These are phyloP conservation scores for Bauhinia variegata DNA, from an alignment of 306 rosid species.

Conservation along the genomic window DNA sequence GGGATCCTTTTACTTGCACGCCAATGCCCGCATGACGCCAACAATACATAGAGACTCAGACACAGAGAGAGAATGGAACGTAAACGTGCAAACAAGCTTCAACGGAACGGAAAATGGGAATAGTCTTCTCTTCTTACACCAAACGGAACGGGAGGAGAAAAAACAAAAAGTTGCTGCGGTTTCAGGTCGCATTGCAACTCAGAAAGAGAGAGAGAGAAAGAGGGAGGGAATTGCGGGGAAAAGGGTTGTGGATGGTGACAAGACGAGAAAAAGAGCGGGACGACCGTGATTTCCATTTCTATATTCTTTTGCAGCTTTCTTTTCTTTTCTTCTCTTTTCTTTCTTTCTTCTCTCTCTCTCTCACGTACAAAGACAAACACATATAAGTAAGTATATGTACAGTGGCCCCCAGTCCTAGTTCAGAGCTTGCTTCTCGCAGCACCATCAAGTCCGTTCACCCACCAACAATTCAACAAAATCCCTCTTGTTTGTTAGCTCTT, in stretches of 20 bases:
- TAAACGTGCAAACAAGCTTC: not conserved
- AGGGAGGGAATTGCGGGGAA: constrained; percentile 76
- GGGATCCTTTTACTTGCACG: constrained; percentile 30
- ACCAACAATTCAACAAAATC: constrained; percentile 35
- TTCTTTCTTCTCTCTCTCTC: constrained; percentile 20
- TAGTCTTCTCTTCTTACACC: not conserved
- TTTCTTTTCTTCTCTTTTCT: constrained; percentile 45
- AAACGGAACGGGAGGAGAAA: constrained; percentile 33
- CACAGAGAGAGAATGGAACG: not conserved
- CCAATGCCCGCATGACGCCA: constrained; percentile 4
- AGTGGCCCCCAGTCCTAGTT: constrained; percentile 45
- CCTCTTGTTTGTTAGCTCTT: constrained; percentile 41
- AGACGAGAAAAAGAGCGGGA: constrained; percentile 63
- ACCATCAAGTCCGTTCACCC: constrained; percentile 33
- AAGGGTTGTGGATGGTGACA: constrained; percentile 73
- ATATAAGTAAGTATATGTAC: constrained; percentile 10
- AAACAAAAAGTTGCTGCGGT: too few relatives aligned
- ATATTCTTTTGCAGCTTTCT: constrained; percentile 87
- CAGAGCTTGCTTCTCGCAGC: constrained; percentile 51
- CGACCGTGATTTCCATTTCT: constrained; percentile 85
- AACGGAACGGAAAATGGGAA: constrained; percentile 18
- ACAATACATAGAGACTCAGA: too few relatives aligned
- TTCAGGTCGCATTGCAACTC: constrained; percentile 26
- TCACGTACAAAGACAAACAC: not conserved
- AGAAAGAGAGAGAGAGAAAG: not conserved